Evolutionary conservation across 176 grass and related monocot genomes (phyloP).

Genomic region (Rhynchospora breviuscula): DNA sequence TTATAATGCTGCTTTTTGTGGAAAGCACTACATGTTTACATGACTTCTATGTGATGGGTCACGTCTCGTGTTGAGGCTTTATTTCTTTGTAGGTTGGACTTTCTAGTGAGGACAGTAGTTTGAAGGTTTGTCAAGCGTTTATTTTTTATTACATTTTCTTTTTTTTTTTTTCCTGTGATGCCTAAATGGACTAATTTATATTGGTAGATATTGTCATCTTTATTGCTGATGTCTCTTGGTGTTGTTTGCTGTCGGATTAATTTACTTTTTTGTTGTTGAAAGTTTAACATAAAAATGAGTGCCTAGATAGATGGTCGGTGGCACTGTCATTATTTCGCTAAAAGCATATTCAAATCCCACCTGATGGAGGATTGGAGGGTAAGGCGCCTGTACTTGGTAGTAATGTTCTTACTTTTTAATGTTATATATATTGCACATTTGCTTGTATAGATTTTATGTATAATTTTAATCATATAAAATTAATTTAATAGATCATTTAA

Average conservation of each 20-base stretch:
- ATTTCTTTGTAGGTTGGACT: not conserved
- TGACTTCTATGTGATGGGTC: not conserved
- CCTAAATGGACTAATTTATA: constrained; percentile 11
- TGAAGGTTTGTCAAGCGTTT: constrained; percentile 18
- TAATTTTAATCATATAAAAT: no score
- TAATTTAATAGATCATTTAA: no score
- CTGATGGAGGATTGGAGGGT: no score
- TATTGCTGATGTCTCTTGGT: not conserved
- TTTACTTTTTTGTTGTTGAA: not conserved
- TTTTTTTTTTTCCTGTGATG: not conserved
- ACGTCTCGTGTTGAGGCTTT: not conserved
- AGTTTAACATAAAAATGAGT: no score
- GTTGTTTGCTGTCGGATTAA: constrained; percentile 11
- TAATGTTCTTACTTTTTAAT: no score
- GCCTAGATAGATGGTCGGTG: no score
- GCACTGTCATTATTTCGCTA: no score
- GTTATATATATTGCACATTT: no score
- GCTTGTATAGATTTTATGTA: no score
- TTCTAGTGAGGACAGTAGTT: constrained; percentile 18
- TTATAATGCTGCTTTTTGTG: no score
- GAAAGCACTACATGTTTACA: not conserved
- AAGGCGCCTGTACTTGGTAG: no score
- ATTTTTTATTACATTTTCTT: constrained; percentile 1
- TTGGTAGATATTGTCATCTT: not conserved
- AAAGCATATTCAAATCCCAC: no score